Evolutionary conservation across 2,329 filamentous ascomycete genomes (phyloP).

Genomic region (Ophiostoma ulmi): DNA sequence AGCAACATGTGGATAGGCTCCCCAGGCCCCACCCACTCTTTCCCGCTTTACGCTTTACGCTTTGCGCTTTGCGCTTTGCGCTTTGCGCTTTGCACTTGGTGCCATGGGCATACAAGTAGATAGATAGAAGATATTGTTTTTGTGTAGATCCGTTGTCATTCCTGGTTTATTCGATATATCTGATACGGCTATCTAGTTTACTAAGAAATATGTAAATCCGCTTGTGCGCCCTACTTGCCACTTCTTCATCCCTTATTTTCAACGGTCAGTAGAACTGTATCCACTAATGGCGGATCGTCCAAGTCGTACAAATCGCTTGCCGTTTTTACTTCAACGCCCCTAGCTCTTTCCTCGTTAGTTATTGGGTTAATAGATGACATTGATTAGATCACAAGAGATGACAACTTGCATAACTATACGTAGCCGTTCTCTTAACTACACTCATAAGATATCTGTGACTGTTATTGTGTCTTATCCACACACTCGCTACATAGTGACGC

Average conservation of each 20-base stretch:
- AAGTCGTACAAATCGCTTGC: background rate
- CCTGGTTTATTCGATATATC: background rate
- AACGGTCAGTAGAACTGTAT: slow-evolving; percentile 4
- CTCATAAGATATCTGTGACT: background rate
- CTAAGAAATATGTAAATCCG: background rate
- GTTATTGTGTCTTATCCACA: background rate
- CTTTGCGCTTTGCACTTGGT: no score
- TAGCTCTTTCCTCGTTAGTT: slow-evolving; percentile 9
- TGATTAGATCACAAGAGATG: no score
- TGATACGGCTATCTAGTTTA: background rate
- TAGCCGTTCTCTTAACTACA: background rate
- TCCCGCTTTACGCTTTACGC: background rate
- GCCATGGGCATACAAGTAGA: background rate
- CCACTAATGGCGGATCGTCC: slow-evolving; percentile 9
- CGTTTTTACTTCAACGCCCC: background rate
- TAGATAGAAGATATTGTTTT: background rate
- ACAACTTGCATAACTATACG: no score
- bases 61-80: background rate
- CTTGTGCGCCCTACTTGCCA: background rate
- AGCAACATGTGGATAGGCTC: background rate
- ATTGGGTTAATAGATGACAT: background rate
- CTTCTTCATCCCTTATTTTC: slow-evolving; percentile 12
- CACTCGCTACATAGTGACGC: background rate
- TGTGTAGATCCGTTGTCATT: background rate
- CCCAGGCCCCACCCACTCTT: background rate